These are phyloP conservation scores for Gonapodya prolifera DNA, from an alignment of 192 early-diverging fungal genomes.

Conservation along the genomic window DNA sequence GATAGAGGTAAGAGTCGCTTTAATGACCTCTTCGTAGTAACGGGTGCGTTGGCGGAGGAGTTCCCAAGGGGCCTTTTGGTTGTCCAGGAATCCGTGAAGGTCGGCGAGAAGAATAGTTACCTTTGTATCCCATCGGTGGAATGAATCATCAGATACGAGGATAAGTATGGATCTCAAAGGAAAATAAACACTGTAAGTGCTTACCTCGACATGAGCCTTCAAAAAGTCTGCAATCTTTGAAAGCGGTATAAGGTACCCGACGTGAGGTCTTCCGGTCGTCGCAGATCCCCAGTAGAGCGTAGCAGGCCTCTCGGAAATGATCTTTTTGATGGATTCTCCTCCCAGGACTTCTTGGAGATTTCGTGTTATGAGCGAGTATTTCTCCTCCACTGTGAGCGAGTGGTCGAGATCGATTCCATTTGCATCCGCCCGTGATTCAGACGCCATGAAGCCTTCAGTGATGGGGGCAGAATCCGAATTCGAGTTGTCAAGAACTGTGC, in stretches of 20 bases:
- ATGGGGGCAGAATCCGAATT: no score
- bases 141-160: background rate
- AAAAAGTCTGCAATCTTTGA: slow-evolving; percentile 96
- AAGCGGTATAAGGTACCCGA: slow-evolving; percentile 97
- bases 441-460: background rate
- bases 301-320: slow-evolving; percentile 76
- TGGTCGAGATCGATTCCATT: background rate
- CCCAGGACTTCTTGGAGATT: slow-evolving; percentile 92
- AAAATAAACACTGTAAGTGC: slow-evolving; percentile 6
- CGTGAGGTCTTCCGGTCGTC: slow-evolving; percentile 87
- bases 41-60: slow-evolving; percentile 72
- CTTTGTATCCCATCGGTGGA: slow-evolving; percentile 24
- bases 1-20: slow-evolving; percentile 79
- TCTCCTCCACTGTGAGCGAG: slow-evolving; percentile 11
- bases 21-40: slow-evolving; percentile 90
- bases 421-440: background rate
- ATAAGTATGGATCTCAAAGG: background rate
- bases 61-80: slow-evolving; percentile 92
- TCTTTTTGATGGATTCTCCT: slow-evolving; percentile 68
- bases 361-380: slow-evolving; percentile 71
- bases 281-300: slow-evolving; percentile 98
- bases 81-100: slow-evolving; percentile 96
- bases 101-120: slow-evolving; percentile 86
- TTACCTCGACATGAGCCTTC: slow-evolving; percentile 73
- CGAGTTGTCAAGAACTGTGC: no score